Base-by-base conservation (phyloP, 352 stramenopile genomes). In the Globisporangium polare region DNA sequence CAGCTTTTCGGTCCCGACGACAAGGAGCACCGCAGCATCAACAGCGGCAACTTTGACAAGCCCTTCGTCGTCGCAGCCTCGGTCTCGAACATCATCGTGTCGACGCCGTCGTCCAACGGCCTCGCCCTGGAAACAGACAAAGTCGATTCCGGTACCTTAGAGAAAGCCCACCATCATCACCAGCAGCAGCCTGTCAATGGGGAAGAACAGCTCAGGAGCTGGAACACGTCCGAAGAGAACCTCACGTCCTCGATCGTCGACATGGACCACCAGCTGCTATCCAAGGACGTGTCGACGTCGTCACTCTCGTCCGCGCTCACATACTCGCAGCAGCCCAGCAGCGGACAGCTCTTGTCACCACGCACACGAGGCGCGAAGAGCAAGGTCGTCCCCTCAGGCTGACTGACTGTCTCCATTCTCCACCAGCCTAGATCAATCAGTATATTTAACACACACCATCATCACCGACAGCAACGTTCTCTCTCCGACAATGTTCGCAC, bases 341-440 rank as follows among this genome's bases (percentile, higher is more conserved):
- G 47, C 46, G 52, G 55, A 5, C 55, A 43, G 43, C 33, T 59
- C 39, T 31, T 56, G 51, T 67, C 67, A 41, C 71, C 63, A 3
- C 68, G 61, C 37, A 71, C 66, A 42, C 69, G 61, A 29, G 42
- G 41, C 0, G 3, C 62, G 18, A 74, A 67, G 27, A 71, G 42
- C 68, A 82, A 78, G 57, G 72, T 78, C 51, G 35, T 82, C 26
- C 75, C 75, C 50, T 80, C 71, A 9, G 71, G 73, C 51, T 78
- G 60, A 75, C 37, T 13, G 53, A 58, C 45, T 33, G 29, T 33
- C 29, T 51, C 59, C 65, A 41, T 69, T 60, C 42, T 42, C 37
- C 37, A 43, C 37, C 13, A n/a, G 13, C 37, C 37, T 43, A 39
- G 46, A 52, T 52, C 46, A 53, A 53, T 53, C 47, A n/a, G n/a